Percentiles rank a stretch among this genome's conserved stretches.
These are phyloP conservation scores for Tricholoma sp. DNA, from an alignment of 768 basidiomycete species.

Conservation along the genomic window DNA sequence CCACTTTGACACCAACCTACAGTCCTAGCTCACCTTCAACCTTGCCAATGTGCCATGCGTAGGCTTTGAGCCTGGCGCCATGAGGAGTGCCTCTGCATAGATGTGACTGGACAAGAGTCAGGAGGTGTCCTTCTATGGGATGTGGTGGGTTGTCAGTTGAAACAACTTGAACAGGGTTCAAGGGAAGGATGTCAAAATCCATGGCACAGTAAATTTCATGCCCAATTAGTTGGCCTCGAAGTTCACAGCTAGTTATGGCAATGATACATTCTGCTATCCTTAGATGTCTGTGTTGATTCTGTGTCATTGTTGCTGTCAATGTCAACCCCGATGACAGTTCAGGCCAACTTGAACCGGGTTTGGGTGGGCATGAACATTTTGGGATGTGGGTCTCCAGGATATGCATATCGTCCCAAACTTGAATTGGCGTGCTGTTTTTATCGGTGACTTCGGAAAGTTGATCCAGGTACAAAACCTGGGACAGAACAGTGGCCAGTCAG, in stretches of 20 bases:
- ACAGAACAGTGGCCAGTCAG: too few relatives aligned
- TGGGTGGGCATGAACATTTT: too few relatives aligned
- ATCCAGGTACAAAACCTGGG: too few relatives aligned
- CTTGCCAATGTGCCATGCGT: conserved; percentile 84
- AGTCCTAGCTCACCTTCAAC: conserved; percentile 76
- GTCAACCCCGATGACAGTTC: too few relatives aligned
- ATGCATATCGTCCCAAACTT: too few relatives aligned
- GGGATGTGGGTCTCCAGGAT: too few relatives aligned
- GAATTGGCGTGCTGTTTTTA: too few relatives aligned
- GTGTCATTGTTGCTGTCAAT: too few relatives aligned
- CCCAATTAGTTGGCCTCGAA: conserved; percentile 72
- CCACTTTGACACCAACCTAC: conserved; percentile 92
- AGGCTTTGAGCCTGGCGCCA: conserved; percentile 86
- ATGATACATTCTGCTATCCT: conserved; percentile 94
- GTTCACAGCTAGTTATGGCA: conserved; percentile 77
- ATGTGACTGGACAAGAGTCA: conserved; percentile 84
- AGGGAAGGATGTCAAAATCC: conserved; percentile 87
- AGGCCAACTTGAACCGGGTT: too few relatives aligned
- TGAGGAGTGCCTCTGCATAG: conserved; percentile 69
- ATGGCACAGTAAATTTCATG: conserved; percentile 87
- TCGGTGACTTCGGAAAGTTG: too few relatives aligned
- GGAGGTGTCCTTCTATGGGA: conserved; percentile 82
- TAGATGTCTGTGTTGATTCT: too few relatives aligned
- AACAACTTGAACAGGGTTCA: conserved; percentile 68
- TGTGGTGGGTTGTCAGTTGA: conserved; percentile 67